Evolutionary conservation across 2,329 filamentous ascomycete species (phyloP).

Genomic region (Cordyceps militaris): DNA sequence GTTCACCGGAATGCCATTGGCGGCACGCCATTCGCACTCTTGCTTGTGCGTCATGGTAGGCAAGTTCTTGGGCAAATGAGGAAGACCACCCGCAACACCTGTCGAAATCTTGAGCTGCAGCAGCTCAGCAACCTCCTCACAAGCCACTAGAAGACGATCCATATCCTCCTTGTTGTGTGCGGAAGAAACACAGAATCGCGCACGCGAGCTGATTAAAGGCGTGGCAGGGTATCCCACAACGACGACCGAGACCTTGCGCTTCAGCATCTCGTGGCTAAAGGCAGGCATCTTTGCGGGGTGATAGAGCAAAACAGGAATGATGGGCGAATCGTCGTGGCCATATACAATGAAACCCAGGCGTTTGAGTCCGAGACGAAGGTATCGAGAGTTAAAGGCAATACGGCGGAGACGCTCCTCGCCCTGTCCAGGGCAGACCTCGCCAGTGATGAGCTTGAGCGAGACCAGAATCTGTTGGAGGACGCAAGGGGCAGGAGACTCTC

Average conservation of each 20-base stretch:
- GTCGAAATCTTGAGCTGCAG: constrained; percentile 97
- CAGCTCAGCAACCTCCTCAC: constrained; percentile 86
- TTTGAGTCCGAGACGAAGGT: constrained; percentile 95
- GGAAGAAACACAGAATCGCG: constrained; percentile 90
- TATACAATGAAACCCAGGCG: constrained; percentile 94
- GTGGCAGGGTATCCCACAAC: constrained; percentile 97
- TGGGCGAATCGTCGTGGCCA: constrained; percentile 95
- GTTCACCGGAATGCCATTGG: constrained; percentile 58
- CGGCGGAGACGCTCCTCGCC: constrained; percentile 93
- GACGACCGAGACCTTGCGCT: constrained; percentile 94
- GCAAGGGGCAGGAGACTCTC: constrained; percentile 79
- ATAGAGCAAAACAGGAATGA: constrained; percentile 90
- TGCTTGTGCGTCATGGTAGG: constrained; percentile 49
- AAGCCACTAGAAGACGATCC: constrained; percentile 80
- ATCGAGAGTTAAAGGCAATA: constrained; percentile 96
- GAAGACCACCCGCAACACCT: constrained; percentile 81
- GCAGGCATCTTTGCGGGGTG: constrained; percentile 98
- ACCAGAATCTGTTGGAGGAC: constrained; percentile 87
- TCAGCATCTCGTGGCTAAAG: constrained; percentile 97
- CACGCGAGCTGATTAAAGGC: constrained; percentile 87
- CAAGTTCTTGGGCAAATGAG: constrained; percentile 66
- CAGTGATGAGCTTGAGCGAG: constrained; percentile 80
- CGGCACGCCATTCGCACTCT: constrained; percentile 60
- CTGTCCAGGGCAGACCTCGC: constrained; percentile 81
- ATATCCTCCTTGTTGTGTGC: constrained; percentile 98